Conservation (phyloP, 2,329 filamentous ascomycete species). For the Colletotrichum paranaense region DNA sequence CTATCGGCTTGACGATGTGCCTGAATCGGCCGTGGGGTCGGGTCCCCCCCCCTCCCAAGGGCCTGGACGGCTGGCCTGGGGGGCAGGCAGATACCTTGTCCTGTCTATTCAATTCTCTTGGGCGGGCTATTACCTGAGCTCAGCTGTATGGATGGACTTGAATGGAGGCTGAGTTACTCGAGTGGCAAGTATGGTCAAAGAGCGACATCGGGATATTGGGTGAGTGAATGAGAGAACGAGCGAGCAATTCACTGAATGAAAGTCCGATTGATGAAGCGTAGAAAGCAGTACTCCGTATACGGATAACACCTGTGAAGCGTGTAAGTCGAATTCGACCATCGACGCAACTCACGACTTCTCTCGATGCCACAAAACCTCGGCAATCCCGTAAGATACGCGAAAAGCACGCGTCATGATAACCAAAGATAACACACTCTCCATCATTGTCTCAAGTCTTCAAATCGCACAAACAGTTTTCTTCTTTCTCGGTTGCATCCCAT, state of each 20-base stretch:
- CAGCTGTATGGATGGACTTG: too few relatives aligned
- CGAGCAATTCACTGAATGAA: too few relatives aligned
- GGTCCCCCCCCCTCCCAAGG: too few relatives aligned
- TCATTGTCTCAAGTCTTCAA: not conserved
- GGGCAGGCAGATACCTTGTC: not conserved
- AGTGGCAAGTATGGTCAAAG: too few relatives aligned
- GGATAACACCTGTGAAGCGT: not conserved
- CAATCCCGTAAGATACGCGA: not conserved
- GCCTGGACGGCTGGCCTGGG: too few relatives aligned
- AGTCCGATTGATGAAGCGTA: too few relatives aligned
- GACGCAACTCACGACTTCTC: not conserved
- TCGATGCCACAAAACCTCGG: not conserved
- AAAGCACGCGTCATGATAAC: not conserved
- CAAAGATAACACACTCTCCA: not conserved
- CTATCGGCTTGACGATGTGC: constrained; percentile 13
- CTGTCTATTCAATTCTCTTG: not conserved
- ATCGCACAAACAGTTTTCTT: not conserved
- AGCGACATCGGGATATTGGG: too few relatives aligned
- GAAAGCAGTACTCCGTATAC: too few relatives aligned
- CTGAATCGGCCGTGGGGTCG: not conserved
- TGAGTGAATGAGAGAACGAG: too few relatives aligned
- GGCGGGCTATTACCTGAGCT: too few relatives aligned
- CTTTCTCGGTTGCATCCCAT: not conserved
- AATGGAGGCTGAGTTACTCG: too few relatives aligned
- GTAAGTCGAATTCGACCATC: not conserved